Conservation (phyloP, 495 filamentous ascomycete genomes). For the Hypomontagnella monticulosa region DNA sequence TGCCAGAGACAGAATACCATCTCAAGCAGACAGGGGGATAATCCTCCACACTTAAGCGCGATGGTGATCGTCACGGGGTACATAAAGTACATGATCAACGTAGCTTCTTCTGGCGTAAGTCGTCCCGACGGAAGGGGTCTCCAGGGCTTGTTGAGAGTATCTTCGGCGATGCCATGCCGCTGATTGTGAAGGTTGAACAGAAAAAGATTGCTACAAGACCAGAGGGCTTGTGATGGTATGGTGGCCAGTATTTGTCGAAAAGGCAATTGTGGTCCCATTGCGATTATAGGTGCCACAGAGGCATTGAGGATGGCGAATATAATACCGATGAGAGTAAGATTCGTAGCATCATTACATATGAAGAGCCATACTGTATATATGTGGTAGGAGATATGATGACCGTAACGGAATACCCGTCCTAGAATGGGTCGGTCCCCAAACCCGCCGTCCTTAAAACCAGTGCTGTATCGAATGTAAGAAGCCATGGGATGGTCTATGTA, state of each 20-base stretch:
- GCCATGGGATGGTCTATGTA: no score
- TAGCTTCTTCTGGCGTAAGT: constrained; percentile 46
- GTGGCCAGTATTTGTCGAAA: constrained; percentile 30
- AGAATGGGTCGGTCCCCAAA: no score
- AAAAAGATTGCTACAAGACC: constrained; percentile 46
- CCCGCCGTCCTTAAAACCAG: no score
- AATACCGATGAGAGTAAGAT: constrained; percentile 47
- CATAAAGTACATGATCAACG: constrained; percentile 38
- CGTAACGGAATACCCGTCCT: no score
- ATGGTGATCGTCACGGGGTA: not conserved
- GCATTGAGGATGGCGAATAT: constrained; percentile 48
- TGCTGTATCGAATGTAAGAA: no score
- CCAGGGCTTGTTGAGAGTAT: constrained; percentile 63
- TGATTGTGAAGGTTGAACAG: constrained; percentile 58
- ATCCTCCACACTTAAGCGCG: constrained; percentile 9
- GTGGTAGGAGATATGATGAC: constrained; percentile 17
- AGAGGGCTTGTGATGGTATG: constrained; percentile 1
- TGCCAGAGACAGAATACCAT: constrained; percentile 59
- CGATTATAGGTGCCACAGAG: constrained; percentile 39
- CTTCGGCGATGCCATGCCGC: constrained; percentile 54
- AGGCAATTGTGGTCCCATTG: not conserved
- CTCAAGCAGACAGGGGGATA: constrained; percentile 45
- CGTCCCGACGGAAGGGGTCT: constrained; percentile 54
- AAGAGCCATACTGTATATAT: constrained; percentile 49
- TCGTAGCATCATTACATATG: constrained; percentile 50